Conservation (phyloP, 352 stramenopile genomes). For the Phytophthora pistaciae region DNA sequence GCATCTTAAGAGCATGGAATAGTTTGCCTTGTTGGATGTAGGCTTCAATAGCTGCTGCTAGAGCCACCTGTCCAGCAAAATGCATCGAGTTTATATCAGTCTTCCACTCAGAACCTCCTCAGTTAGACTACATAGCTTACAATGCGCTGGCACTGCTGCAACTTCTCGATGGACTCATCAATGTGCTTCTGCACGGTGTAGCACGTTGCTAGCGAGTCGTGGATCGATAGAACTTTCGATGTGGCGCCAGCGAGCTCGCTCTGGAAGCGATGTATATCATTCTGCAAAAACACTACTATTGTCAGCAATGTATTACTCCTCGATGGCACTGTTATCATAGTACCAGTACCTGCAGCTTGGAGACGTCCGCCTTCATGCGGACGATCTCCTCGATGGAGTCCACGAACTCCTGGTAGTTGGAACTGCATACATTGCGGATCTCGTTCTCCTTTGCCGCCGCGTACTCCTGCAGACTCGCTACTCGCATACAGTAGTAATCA, state of each 20-base stretch:
- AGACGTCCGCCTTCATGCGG: conserved; percentile 80
- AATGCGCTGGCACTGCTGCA: conserved; percentile 85
- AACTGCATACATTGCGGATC: conserved; percentile 79
- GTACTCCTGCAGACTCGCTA: conserved; percentile 71
- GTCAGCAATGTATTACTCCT: not conserved
- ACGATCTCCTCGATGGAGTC: conserved; percentile 88
- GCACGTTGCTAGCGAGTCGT: conserved; percentile 69
- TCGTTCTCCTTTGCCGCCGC: conserved; percentile 71
- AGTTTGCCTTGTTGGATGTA: conserved; percentile 79
- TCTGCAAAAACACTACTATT: conserved; percentile 34
- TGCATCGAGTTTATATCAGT: not conserved
- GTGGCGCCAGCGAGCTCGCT: conserved; percentile 61
- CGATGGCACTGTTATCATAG: not conserved
- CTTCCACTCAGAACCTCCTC: not conserved
- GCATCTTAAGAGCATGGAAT: conserved; percentile 80
- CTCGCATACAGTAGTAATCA: not conserved
- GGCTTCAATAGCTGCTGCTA: conserved; percentile 70
- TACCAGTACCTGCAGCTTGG: conserved; percentile 59
- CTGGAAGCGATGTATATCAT: conserved; percentile 76
- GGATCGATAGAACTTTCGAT: conserved; percentile 53
- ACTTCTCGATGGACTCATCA: conserved; percentile 82
- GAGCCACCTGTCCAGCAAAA: conserved; percentile 48
- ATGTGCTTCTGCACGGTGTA: conserved; percentile 73
- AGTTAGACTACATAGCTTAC: conserved; percentile 26
- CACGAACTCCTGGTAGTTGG: conserved; percentile 85